Evolutionary conservation across 495 filamentous ascomycete genomes (phyloP).

Genomic region (Aeminium ludgeri): DNA sequence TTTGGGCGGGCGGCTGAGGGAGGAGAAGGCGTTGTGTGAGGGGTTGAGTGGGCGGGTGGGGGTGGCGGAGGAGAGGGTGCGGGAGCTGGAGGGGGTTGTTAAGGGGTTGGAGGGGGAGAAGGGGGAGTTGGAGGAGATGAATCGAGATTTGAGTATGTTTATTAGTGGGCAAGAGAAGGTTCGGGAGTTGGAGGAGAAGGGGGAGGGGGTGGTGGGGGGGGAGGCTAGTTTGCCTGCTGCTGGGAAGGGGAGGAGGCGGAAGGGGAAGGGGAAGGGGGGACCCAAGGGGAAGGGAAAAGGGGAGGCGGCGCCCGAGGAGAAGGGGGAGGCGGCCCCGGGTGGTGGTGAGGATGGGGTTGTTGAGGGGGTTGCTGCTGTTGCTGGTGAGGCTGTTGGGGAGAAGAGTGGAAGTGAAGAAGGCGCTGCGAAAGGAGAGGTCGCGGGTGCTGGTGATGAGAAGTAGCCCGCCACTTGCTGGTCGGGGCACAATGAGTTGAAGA

Average conservation of each 20-base stretch:
- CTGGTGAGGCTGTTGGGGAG: too few species aligned
- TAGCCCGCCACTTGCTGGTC: too few species aligned
- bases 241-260: conserved; percentile 27
- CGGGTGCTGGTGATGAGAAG: too few species aligned
- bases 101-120: conserved; percentile 55
- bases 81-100: conserved; percentile 44
- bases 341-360: too few species aligned
- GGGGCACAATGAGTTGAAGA: too few species aligned
- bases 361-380: too few species aligned
- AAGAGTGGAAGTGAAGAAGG: too few species aligned
- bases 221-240: conserved; percentile 36
- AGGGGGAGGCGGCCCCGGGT: too few species aligned
- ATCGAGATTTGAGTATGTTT: conserved; percentile 80
- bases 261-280: conserved; percentile 37
- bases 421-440: too few species aligned
- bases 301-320: too few species aligned
- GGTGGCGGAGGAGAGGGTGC: conserved; percentile 41
- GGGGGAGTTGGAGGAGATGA: conserved; percentile 57
- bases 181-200: conserved; percentile 40
- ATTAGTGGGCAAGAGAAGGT: conserved; percentile 72
- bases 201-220: conserved; percentile 37
- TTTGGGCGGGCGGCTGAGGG: conserved; percentile 60
- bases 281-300: conserved; percentile 16
- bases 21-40: conserved; percentile 73
- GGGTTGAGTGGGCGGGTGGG: conserved; percentile 62